These are phyloP conservation scores for Fremontodendron californicum DNA, from an alignment of 345 rosid genomes.

Conservation along the genomic window DNA sequence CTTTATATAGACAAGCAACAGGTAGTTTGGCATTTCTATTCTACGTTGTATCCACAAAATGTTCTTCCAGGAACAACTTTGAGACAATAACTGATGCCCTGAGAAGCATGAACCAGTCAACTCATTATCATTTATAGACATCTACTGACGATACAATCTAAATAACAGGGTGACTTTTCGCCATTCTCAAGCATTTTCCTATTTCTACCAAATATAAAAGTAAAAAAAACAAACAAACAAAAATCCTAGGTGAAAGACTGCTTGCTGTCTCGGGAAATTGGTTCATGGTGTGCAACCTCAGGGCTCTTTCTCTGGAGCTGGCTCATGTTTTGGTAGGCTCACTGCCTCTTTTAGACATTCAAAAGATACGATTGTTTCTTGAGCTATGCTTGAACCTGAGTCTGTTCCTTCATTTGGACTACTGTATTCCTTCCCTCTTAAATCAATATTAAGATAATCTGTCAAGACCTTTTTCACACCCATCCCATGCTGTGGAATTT, in stretches of 20 bases:
- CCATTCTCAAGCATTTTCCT: constrained; percentile 10
- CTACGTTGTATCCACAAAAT: neutral
- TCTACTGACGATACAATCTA: neutral
- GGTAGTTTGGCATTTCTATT: neutral
- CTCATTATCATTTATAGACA: constrained; percentile 21
- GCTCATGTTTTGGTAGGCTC: constrained; percentile 17
- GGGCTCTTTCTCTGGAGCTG: neutral
- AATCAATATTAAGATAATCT: constrained; percentile 54
- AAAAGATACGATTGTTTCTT: constrained; percentile 29
- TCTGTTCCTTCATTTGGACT: constrained; percentile 23
- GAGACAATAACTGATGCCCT: neutral
- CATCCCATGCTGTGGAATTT: constrained; percentile 50
- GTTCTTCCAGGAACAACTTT: neutral
- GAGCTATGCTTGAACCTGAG: constrained; percentile 1
- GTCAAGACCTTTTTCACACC: constrained; percentile 70
- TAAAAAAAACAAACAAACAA: neutral
- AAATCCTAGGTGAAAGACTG: neutral
- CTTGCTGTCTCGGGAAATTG: neutral
- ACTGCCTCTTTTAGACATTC: constrained; percentile 29
- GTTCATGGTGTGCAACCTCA: neutral
- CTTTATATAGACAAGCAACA: neutral
- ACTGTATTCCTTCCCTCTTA: constrained; percentile 38
- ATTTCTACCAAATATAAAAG: neutral
- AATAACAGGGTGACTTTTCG: neutral
- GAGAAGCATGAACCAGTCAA: neutral